phyloP scores from a whole-genome alignment of 139 green algal species.

The Chlamydomonas applanata region DNA sequence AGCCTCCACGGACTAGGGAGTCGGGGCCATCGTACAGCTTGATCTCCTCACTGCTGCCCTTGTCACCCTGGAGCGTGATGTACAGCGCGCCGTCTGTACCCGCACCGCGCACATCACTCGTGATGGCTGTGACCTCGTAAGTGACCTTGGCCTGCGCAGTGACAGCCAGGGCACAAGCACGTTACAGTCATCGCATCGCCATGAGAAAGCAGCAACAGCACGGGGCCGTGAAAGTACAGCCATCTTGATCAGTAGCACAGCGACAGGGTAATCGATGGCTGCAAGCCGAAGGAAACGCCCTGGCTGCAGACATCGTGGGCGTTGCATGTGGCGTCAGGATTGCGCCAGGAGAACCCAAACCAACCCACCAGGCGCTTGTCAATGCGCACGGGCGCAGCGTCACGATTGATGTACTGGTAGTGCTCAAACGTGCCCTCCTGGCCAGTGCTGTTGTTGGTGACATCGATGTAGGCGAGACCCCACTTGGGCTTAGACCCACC shows the following conservation, averaged over 20 bases:
- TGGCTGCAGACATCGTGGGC: no score
- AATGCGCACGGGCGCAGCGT: not conserved
- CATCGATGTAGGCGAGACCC: constrained; percentile 11
- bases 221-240: no score
- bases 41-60: constrained; percentile 18
- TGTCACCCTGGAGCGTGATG: constrained; percentile 9
- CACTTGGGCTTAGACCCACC: constrained; percentile 1
- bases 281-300: no score
- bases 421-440: not conserved
- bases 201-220: no score
- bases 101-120: not conserved
- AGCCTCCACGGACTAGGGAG: not conserved
- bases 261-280: no score
- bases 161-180: not conserved
- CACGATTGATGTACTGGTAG: not conserved
- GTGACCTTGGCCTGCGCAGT: not conserved
- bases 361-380: no score
- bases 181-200: no score
- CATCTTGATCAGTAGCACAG: no score
- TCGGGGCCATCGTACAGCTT: constrained; percentile 3
- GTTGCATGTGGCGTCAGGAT: no score
- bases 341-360: no score
- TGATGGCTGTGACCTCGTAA: constrained; percentile 1
- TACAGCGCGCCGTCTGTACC: constrained; percentile 15
- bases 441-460: constrained; percentile 1